Conservation (phyloP, 108 stramenopile genomes). For the Seminavis robusta region DNA sequence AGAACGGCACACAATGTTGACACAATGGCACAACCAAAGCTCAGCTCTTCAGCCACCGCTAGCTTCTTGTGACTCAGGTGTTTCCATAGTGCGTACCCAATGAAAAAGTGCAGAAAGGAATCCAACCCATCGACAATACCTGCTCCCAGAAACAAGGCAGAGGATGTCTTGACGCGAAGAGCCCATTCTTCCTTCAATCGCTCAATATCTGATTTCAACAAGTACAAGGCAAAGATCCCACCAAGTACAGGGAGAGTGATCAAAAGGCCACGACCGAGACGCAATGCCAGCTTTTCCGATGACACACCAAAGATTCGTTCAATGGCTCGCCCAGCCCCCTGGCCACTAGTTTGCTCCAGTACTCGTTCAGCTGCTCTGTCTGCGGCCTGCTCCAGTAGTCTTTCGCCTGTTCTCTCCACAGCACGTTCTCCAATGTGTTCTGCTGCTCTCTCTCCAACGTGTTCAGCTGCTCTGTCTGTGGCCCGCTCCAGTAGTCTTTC, state of each 20-base stretch:
- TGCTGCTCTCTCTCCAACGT: background rate
- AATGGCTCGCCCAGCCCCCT: background rate
- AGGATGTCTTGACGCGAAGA: background rate
- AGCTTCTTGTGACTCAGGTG: conserved; percentile 7
- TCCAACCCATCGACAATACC: conserved; percentile 2
- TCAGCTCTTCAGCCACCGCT: conserved; percentile 12
- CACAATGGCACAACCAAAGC: conserved; percentile 7
- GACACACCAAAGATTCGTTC: too few species aligned
- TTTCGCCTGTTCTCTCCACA: background rate
- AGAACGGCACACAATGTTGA: conserved; percentile 9
- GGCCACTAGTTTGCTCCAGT: background rate
- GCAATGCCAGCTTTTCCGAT: background rate
- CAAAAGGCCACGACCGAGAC: background rate
- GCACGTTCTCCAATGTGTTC: conserved; percentile 8
- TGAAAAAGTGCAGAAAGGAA: conserved; percentile 6
- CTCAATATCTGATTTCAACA: conserved; percentile 7
- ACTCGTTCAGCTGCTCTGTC: conserved; percentile 5
- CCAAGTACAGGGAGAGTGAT: conserved; percentile 13
- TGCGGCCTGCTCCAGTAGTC: background rate
- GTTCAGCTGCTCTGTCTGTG: background rate
- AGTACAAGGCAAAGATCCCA: conserved; percentile 9
- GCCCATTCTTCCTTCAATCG: conserved; percentile 11
- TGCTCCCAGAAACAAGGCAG: conserved; percentile 10
- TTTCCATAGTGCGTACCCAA: conserved; percentile 1
- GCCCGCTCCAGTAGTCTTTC: background rate